phyloP scores from a whole-genome alignment of 1,284 basidiomycete genomes.

The Crucibulum parvulum region DNA sequence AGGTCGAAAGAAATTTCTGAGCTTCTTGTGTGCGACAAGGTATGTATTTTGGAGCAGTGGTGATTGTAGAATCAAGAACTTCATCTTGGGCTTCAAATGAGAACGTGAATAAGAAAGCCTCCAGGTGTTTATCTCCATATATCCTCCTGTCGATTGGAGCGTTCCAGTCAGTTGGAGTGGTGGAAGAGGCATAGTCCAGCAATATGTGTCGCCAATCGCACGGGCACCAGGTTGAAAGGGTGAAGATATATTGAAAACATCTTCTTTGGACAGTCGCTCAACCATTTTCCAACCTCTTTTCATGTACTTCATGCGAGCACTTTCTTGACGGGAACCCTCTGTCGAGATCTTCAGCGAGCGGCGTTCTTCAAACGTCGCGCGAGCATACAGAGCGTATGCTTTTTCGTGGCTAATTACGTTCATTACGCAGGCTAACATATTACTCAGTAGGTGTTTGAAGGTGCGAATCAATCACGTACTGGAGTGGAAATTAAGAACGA shows the following conservation, averaged over 20 bases:
- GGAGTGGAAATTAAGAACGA: conserved; percentile 21
- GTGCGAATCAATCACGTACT: conserved; percentile 8
- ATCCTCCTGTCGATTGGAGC: no score
- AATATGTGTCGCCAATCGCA: conserved; percentile 17
- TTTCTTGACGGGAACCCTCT: conserved; percentile 7
- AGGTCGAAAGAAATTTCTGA: no score
- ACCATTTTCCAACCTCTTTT: conserved; percentile 21
- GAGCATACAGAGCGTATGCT: conserved; percentile 28
- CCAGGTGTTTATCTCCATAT: no score
- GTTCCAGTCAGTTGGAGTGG: no score
- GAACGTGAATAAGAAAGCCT: no score
- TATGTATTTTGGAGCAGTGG: no score
- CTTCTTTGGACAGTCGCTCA: background rate
- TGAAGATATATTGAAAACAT: conserved; percentile 5
- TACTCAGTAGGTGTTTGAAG: background rate
- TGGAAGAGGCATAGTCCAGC: conserved; percentile 21
- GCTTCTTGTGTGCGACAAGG: no score
- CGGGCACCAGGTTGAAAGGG: conserved; percentile 11
- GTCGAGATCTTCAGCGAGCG: conserved; percentile 12
- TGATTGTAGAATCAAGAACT: no score
- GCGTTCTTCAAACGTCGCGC: conserved; percentile 21
- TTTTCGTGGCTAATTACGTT: conserved; percentile 33
- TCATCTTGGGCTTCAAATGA: no score
- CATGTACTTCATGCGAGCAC: conserved; percentile 18
- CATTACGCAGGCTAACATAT: conserved; percentile 57